phyloP scores from a whole-genome alignment of 371 early-diverging fungal genomes.

The Dinochytrium kinnereticum region DNA sequence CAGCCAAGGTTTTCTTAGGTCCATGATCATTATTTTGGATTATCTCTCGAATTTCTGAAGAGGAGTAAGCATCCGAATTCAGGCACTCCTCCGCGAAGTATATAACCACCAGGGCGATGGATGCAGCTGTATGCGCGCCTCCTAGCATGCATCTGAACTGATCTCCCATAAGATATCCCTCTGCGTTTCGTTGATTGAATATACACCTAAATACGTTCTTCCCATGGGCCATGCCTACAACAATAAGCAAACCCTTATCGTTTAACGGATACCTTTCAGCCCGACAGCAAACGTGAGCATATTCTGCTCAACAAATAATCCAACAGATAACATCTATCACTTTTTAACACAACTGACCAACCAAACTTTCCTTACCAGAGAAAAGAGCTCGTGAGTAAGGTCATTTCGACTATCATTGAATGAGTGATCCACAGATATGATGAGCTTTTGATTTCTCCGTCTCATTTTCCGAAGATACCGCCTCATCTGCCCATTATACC shows the following conservation, averaged over 20 bases:
- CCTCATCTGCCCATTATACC: not conserved
- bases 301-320: not conserved
- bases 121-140: not conserved
- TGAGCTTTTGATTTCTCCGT: not conserved
- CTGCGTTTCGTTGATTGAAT: not conserved
- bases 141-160: not conserved
- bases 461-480: not conserved
- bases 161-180: not conserved
- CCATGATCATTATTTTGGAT: too few species aligned
- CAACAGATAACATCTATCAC: not conserved
- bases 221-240: not conserved
- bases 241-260: not conserved
- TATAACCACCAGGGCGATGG: not conserved
- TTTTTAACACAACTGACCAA: not conserved
- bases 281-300: not conserved
- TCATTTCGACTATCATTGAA: not conserved
- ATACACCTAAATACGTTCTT: not conserved
- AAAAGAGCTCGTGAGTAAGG: not conserved
- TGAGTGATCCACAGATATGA: not conserved
- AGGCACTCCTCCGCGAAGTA: not conserved
- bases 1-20: too few species aligned
- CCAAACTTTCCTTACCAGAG: not conserved
- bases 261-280: not conserved
- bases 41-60: not conserved
- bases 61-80: not conserved